Base-by-base conservation (phyloP, 306 rosid genomes). In the Trifolium pratense region DNA sequence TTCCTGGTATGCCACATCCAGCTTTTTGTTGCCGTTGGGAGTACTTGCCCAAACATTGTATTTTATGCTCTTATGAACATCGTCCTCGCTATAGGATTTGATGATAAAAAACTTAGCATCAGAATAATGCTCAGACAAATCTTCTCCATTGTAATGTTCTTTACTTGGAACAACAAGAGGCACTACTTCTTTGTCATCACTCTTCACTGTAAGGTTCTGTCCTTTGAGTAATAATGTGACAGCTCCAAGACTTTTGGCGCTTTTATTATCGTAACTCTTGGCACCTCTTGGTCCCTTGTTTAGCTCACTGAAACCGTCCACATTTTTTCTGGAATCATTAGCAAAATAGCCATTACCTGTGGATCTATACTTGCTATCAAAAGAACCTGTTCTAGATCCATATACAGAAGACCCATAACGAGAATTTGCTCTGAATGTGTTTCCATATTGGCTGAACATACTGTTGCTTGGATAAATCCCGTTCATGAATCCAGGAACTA, bases 1-100 rank as follows among this genome's bases (percentile, higher is more conserved):
- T 75, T 83, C 85, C 17, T 77, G 81, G 63, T 77, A 83, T 29
- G 87, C 85, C 0, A 75, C 64, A 37, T 78, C 82, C 56, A 86
- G 79, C 78, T 83, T 86, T 53, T 78, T 83, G 62, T 83, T 86
- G 21, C 89, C 89, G 6, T 83, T 86, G 26, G 80, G 78, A 26
- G 89, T 85, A 75, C 89, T 86, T n/a, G 89, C 82, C 89, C 89
- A 83, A 70, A 83, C 85, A 48, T 60, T 39, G 57, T 86, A 86
- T 68, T 86, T 86, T 55, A 86, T 80, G 81, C 89, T 86, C 49
- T 86, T 86, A 59, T 86, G 89, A 77, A 86, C 57, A 63, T 86
- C 87, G 75, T 86, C 89, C 76, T 86, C 89, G 1, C 89, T 86
- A 34, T 86, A 86, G 7, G 89, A 86, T 75, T 86, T 86, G 56